phyloP scores from a whole-genome alignment of 2,329 filamentous ascomycete species.

The Raffaelea deltoideospora region DNA sequence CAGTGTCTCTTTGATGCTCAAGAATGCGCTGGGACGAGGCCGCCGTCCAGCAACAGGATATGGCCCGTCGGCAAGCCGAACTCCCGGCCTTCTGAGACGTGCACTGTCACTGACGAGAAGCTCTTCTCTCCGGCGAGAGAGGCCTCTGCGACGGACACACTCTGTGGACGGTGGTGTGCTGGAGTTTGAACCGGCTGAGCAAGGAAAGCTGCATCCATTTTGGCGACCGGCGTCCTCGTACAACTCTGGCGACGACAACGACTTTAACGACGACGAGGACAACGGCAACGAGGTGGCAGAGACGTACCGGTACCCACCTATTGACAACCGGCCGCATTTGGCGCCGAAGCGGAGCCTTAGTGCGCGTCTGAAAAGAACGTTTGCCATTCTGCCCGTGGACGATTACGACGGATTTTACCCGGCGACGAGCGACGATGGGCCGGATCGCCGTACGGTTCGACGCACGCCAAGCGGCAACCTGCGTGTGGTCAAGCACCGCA shows the following conservation, averaged over 20 bases:
- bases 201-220: slow-evolving; percentile 41
- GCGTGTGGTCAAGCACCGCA: slow-evolving; percentile 38
- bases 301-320: slow-evolving; percentile 29
- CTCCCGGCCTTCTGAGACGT: slow-evolving; percentile 29
- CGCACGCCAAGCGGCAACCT: slow-evolving; percentile 45
- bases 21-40: slow-evolving; percentile 27
- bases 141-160: slow-evolving; percentile 1
- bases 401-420: slow-evolving; percentile 20
- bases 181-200: slow-evolving; percentile 33
- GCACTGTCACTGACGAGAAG: slow-evolving; percentile 35
- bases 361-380: slow-evolving; percentile 39
- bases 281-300: slow-evolving; percentile 23
- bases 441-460: slow-evolving; percentile 41
- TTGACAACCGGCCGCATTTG: slow-evolving; percentile 31
- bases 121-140: neutral
- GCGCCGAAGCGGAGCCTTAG: slow-evolving; percentile 34
- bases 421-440: slow-evolving; percentile 14
- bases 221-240: slow-evolving; percentile 40
- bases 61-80: slow-evolving; percentile 22
- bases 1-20: slow-evolving; percentile 32
- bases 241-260: slow-evolving; percentile 16
- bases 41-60: slow-evolving; percentile 23
- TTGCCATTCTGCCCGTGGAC: slow-evolving; percentile 42
- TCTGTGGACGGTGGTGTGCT: slow-evolving; percentile 12
- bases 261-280: slow-evolving; percentile 19